These are phyloP conservation scores for Chrysosphaeria jannelii DNA, from an alignment of 2,329 filamentous ascomycete species.

Conservation along the genomic window DNA sequence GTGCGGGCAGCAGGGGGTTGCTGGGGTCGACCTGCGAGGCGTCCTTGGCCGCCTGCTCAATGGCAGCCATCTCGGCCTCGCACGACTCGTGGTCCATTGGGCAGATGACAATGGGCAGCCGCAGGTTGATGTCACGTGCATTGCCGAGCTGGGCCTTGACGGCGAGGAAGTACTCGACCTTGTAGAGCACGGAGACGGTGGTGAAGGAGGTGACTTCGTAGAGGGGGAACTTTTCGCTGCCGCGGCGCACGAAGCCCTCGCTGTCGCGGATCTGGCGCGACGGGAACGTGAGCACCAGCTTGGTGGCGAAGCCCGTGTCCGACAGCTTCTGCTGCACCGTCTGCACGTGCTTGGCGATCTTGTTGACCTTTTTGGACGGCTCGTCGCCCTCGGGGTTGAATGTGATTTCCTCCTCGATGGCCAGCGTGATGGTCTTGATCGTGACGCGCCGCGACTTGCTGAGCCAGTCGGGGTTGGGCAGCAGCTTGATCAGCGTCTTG, in stretches of 20 bases:
- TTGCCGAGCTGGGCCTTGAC: slow-evolving; percentile 80
- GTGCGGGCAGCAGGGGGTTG: slow-evolving; percentile 74
- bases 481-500: slow-evolving; percentile 80
- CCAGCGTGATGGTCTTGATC: slow-evolving; percentile 77
- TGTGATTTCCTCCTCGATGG: slow-evolving; percentile 93
- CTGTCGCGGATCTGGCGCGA: slow-evolving; percentile 63
- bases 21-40: slow-evolving; percentile 66
- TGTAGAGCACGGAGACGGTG: slow-evolving; percentile 79
- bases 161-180: slow-evolving; percentile 87
- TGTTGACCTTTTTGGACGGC: slow-evolving; percentile 67
- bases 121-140: slow-evolving; percentile 61
- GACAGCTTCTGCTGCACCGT: slow-evolving; percentile 58
- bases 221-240: slow-evolving; percentile 63
- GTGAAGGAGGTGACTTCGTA: slow-evolving; percentile 80
- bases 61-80: slow-evolving; percentile 96
- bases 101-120: slow-evolving; percentile 86
- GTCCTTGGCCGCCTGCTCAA: slow-evolving; percentile 84
- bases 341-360: slow-evolving; percentile 58
- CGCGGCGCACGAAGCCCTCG: slow-evolving; percentile 63
- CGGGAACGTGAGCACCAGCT: slow-evolving; percentile 71
- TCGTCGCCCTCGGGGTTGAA: slow-evolving; percentile 96
- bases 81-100: slow-evolving; percentile 84
- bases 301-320: slow-evolving; percentile 76
- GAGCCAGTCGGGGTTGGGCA: slow-evolving; percentile 76
- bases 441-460: slow-evolving; percentile 73